phyloP scores from a whole-genome alignment of 805 yeast genomes.

The Diddensiella santjacobensis region DNA sequence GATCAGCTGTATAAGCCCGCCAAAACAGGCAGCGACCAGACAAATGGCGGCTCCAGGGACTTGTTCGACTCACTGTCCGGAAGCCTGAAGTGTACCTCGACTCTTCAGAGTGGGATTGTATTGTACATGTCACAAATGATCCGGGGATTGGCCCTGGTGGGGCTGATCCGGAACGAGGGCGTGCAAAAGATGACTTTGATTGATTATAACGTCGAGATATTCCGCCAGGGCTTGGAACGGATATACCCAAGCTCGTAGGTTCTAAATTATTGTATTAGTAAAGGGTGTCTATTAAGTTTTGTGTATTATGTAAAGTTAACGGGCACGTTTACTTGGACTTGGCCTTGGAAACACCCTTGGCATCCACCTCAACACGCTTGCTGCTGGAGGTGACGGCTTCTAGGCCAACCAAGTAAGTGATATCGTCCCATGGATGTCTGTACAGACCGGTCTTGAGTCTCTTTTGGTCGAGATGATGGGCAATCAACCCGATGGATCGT shows the following conservation, averaged over 20 bases:
- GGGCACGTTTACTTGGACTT: slow-evolving; percentile 19
- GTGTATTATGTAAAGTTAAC: not conserved
- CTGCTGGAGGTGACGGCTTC: slow-evolving; percentile 32
- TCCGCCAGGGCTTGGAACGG: slow-evolving; percentile 66
- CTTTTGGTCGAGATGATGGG: slow-evolving; percentile 46
- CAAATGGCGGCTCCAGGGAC: not conserved
- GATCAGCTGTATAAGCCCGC: slow-evolving; percentile 41
- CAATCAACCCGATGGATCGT: slow-evolving; percentile 45
- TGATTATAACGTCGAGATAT: slow-evolving; percentile 82
- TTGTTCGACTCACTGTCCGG: not conserved
- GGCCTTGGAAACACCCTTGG: slow-evolving; percentile 31
- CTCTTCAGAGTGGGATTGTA: slow-evolving; percentile 77
- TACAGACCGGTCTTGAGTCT: slow-evolving; percentile 44
- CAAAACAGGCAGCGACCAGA: not conserved
- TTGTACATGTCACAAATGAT: slow-evolving; percentile 87
- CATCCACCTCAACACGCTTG: slow-evolving; percentile 37
- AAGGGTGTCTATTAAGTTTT: not conserved
- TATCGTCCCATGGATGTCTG: slow-evolving; percentile 48
- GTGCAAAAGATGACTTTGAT: slow-evolving; percentile 57
- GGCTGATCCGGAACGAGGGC: slow-evolving; percentile 69
- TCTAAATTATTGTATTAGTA: not conserved
- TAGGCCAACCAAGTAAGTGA: slow-evolving; percentile 41
- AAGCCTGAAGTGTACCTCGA: slow-evolving; percentile 60
- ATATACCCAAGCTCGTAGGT: slow-evolving; percentile 13
- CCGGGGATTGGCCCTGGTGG: slow-evolving; percentile 86